A percentile compares a stretch with the other conserved stretches of the same genome.
Conservation (phyloP, 2,329 filamentous ascomycete species). For the Chalara sp. region DNA sequence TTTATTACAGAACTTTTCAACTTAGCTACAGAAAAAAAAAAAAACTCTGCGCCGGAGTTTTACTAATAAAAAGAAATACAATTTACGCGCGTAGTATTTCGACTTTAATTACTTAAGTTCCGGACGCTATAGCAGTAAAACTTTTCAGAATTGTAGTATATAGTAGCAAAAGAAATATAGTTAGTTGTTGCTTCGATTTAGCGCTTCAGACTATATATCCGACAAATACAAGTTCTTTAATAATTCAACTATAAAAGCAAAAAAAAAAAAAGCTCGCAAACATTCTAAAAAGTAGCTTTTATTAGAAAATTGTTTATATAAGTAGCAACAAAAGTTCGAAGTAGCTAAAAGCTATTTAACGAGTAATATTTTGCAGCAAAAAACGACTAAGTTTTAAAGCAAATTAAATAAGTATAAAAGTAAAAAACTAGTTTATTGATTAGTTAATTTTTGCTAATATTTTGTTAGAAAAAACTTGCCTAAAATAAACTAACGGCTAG, state of each 20-base stretch:
- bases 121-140: neutral
- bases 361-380: neutral
- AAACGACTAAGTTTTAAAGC: neutral
- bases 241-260: neutral
- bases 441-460: no score
- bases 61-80: neutral
- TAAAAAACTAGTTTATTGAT: no score
- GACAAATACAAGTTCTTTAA: neutral
- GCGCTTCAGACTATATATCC: neutral
- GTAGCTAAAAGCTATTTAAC: neutral
- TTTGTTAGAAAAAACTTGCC: neutral
- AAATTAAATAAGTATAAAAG: neutral
- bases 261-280: neutral
- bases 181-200: neutral
- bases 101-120: neutral
- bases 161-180: neutral
- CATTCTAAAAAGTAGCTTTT: neutral
- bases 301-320: neutral
- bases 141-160: neutral
- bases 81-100: neutral
- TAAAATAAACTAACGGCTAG: neutral
- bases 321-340: neutral
- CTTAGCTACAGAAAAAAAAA: no score
- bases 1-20: no score
- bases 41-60: no score